Evolutionary conservation across 306 rosid species (phyloP).

Genomic region (Dalbergia cultrata): DNA sequence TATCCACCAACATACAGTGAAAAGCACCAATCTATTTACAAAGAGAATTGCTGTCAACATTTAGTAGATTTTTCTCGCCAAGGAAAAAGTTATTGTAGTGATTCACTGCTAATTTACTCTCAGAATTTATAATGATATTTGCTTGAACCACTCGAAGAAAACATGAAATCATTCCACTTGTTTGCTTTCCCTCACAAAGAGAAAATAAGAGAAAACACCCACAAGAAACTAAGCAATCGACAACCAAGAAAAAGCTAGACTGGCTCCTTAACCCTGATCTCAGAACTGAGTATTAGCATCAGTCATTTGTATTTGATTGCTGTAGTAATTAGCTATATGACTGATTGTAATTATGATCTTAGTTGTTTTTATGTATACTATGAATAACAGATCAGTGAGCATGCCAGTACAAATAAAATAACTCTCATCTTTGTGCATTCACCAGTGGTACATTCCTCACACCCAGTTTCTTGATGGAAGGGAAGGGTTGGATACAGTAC

Average conservation of each 20-base stretch:
- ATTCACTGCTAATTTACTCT: constrained; percentile 1
- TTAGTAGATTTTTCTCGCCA: background rate
- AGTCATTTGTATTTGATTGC: constrained; percentile 10
- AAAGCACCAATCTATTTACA: background rate
- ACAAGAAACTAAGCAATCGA: constrained; percentile 9
- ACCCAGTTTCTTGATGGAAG: background rate
- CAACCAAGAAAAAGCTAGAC: constrained; percentile 2
- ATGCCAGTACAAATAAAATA: background rate
- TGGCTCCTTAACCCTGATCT: constrained; percentile 7
- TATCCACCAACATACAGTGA: background rate
- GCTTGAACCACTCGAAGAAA: constrained; percentile 7
- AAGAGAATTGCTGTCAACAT: background rate
- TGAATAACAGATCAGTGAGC: background rate
- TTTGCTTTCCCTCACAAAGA: background rate
- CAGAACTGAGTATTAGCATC: background rate
- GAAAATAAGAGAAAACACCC: background rate
- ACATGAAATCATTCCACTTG: background rate
- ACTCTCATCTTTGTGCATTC: background rate
- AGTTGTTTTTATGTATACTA: too few relatives aligned
- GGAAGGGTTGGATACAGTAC: background rate
- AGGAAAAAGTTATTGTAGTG: background rate
- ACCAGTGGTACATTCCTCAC: background rate
- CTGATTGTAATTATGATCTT: constrained; percentile 8
- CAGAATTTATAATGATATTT: constrained; percentile 11
- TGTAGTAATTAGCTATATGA: constrained; percentile 2